Evolutionary conservation across 495 filamentous ascomycete species (phyloP), one percentile per base, ranked within the genome.

Genomic region (Penicillium ucsense): DNA sequence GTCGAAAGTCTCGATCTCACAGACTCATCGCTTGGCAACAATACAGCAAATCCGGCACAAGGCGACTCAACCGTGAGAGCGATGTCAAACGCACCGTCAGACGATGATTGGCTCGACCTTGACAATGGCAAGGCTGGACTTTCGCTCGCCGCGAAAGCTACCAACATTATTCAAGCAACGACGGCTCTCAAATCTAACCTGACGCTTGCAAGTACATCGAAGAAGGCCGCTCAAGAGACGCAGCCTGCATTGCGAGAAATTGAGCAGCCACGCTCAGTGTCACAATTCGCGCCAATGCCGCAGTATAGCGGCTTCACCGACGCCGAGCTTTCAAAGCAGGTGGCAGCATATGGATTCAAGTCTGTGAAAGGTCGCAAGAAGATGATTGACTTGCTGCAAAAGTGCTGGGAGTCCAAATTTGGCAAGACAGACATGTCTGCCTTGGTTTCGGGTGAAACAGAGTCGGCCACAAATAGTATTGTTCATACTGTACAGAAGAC

Each of bases 281-380:
- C 45, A 12, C 46, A 46, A 20, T 45, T 28, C 42, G 56, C 55
- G 29, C 38, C 46, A 44, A 76, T 70, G 72, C 86, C 86, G 12
- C 78, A 81, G 40, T 91, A 76, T 47, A 71, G 73, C 49, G 70
- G 77, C 3, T 83, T 78, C 46, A 83, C 80, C 10, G 82, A 85
- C 48, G 62, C 72, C 9, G 74, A 85, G 44, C 65, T 94, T 36
- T 67, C 77, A 5, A 78, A 74, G 43, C 77, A 83, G 51, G 61
- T 91, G 35, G 55, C 74, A 4, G 68, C 71, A 0, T 89, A 81
- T 55, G 84, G 83, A 0, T 89, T 92, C 66, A 94, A 92, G 58
- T 67, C 82, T 1, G 67, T 90, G 0, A 88, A 80, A 56, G 79
- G 71, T 44, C 76, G 87, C 11, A 68, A 77, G 45, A 76, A 78